These are phyloP conservation scores for Chytriomyces sp. DNA, from an alignment of 192 early-diverging fungal genomes.

Conservation along the genomic window DNA sequence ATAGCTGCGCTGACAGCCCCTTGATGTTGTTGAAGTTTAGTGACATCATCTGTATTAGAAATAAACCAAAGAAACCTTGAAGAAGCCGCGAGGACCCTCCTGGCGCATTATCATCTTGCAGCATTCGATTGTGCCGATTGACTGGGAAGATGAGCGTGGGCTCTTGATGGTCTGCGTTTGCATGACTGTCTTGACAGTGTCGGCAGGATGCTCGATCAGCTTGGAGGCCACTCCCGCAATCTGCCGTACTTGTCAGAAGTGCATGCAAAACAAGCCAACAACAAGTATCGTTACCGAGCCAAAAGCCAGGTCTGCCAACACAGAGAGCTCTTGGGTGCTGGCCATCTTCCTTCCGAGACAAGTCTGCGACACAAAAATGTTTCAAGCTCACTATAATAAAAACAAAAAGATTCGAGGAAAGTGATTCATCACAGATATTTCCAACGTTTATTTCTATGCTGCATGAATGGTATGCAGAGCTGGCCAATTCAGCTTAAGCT, in stretches of 20 bases:
- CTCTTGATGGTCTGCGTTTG: background rate
- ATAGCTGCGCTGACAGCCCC: background rate
- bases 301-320: background rate
- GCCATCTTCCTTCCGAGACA: too few species aligned
- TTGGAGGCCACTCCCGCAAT: too few species aligned
- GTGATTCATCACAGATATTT: too few species aligned
- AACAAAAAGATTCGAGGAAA: too few species aligned
- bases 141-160: background rate
- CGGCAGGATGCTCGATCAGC: background rate
- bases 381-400: too few species aligned
- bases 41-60: background rate
- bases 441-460: too few species aligned
- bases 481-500: background rate
- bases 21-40: background rate
- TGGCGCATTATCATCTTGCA: background rate
- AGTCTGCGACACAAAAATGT: too few species aligned
- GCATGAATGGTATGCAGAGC: too few species aligned
- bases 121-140: background rate
- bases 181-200: background rate
- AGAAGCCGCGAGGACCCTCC: background rate
- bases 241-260: too few species aligned
- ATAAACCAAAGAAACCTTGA: background rate
- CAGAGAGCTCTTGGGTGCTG: too few species aligned
- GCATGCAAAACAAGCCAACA: background rate
- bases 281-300: background rate